Base-by-base conservation (phyloP, 2,329 filamentous ascomycete genomes). In the Aureobasidium mangrovei region DNA sequence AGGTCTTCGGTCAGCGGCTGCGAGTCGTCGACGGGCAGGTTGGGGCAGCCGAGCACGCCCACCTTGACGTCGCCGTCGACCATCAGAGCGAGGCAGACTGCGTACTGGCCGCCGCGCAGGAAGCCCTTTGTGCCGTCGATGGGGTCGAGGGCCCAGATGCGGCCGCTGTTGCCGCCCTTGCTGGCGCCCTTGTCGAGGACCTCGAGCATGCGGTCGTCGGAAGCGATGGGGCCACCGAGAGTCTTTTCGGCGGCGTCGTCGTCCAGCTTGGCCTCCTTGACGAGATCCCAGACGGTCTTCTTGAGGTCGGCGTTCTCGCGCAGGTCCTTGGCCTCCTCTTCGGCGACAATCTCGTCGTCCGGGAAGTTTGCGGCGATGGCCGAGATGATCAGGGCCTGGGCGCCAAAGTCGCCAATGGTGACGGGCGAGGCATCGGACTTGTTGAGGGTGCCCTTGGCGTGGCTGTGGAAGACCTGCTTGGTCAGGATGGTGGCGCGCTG, bases 61-160 rank as follows among this genome's bases (percentile, higher is more conserved):
- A 96, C 88, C 69, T 91, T 89, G 64, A 97, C 90, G 63, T 95
- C 83, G 52, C 91, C 93, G 65, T 97, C 90, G 29, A 95, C 87
- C 74, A 98, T 85, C 63, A 98, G 77, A 35, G 82, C 93, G 4
- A 98, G 80, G 68, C 91, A 96, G 53, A 98, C 90, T 54, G 93
- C 94, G 68, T 98, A 98, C 74, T 98, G 93, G 38, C 91, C 94
- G 52, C 93, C 93, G 59, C 94, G 82, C 57, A 98, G 77, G 75
- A 98, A 98, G 31, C 93, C 94, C 74, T 96, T 95, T 53, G 93
- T 98, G 61, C 93, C 93, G 70, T 98, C 93, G 59, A 98, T 96
- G 57, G 93, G 93, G 71, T 98, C 93, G 55, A 98, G 83, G 39
- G 91, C 88, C 93, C 93, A 98, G 70, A 97, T 88, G 61, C 93